A percentile compares a stretch with the other conserved stretches of the same genome.
These are phyloP conservation scores for Monosiga brevicollis DNA, from an alignment of 78 protist genomes.

Conservation along the genomic window DNA sequence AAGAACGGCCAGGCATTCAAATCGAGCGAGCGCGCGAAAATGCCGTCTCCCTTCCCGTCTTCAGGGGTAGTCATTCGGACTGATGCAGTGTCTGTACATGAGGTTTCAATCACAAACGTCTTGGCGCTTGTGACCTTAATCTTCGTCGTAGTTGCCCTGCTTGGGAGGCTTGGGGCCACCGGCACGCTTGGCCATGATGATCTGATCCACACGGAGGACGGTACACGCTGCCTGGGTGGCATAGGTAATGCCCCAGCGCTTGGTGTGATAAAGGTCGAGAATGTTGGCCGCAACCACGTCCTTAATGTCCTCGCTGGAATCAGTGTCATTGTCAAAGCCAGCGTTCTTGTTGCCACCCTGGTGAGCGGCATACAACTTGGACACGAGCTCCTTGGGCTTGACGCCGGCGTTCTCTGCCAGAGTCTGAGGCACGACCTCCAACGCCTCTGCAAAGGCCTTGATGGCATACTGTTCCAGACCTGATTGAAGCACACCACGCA, in stretches of 20 bases:
- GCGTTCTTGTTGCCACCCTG: constrained; percentile 46
- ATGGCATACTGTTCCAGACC: constrained; percentile 93
- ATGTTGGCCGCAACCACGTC: constrained; percentile 48
- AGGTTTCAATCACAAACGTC: too few species aligned
- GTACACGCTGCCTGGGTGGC: constrained; percentile 96
- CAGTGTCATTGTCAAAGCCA: constrained; percentile 92
- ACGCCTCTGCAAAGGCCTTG: constrained; percentile 75
- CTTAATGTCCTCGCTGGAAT: constrained; percentile 34
- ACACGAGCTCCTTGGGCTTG: constrained; percentile 44
- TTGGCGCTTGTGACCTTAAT: too few species aligned
- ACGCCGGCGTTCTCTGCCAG: constrained; percentile 94
- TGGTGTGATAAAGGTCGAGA: constrained; percentile 61
- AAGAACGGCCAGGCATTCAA: too few species aligned
- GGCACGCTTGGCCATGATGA: constrained; percentile 95
- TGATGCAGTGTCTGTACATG: too few species aligned
- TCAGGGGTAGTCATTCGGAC: too few species aligned
- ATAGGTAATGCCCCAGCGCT: constrained; percentile 57
- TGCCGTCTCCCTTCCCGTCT: too few species aligned
- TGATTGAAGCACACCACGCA: neutral
- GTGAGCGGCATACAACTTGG: constrained; percentile 83
- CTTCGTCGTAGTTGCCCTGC: constrained; percentile 5
- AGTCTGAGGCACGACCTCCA: constrained; percentile 91
- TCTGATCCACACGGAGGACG: constrained; percentile 95
- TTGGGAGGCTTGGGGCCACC: constrained; percentile 85
- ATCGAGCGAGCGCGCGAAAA: too few species aligned